Percentiles rank a stretch among this genome's conserved stretches.
Conservation (phyloP, 495 filamentous ascomycete genomes). For the Aspergillus carlsbadensis region DNA sequence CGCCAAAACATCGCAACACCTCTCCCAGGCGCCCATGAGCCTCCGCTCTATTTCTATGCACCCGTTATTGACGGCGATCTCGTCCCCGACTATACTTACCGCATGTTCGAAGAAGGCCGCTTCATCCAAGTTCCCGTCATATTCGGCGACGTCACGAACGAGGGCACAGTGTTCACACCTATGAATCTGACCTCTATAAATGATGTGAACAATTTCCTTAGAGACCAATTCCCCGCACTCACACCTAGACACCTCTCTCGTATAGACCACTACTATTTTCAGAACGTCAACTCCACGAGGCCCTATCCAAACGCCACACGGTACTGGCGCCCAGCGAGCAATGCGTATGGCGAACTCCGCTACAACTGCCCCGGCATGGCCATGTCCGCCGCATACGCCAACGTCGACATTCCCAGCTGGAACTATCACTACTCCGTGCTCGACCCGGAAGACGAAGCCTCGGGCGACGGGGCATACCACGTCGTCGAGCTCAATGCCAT, state of each 20-base stretch:
- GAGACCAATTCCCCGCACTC: constrained; percentile 62
- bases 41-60: constrained; percentile 59
- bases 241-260: constrained; percentile 47
- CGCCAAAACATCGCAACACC: constrained; percentile 51
- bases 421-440: constrained; percentile 68
- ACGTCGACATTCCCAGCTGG: constrained; percentile 45
- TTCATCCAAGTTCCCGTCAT: constrained; percentile 71
- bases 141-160: constrained; percentile 69
- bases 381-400: constrained; percentile 46
- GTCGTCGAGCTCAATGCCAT: constrained; percentile 62
- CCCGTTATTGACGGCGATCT: constrained; percentile 61
- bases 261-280: constrained; percentile 61
- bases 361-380: constrained; percentile 69
- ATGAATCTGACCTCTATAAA: constrained; percentile 42
- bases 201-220: constrained; percentile 53
- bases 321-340: constrained; percentile 60
- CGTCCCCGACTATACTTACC: constrained; percentile 58
- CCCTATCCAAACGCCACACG: constrained; percentile 43
- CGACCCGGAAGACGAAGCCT: constrained; percentile 43
- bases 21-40: constrained; percentile 47
- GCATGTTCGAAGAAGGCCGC: constrained; percentile 52
- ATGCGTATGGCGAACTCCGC: constrained; percentile 70
- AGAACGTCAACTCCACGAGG: constrained; percentile 29
- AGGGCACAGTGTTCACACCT: constrained; percentile 66
- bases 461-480: constrained; percentile 62